A percentile compares a stretch with the other conserved stretches of the same genome.
Evolutionary conservation across 352 stramenopile genomes (phyloP).

Genomic region (Pythium phragmitis): DNA sequence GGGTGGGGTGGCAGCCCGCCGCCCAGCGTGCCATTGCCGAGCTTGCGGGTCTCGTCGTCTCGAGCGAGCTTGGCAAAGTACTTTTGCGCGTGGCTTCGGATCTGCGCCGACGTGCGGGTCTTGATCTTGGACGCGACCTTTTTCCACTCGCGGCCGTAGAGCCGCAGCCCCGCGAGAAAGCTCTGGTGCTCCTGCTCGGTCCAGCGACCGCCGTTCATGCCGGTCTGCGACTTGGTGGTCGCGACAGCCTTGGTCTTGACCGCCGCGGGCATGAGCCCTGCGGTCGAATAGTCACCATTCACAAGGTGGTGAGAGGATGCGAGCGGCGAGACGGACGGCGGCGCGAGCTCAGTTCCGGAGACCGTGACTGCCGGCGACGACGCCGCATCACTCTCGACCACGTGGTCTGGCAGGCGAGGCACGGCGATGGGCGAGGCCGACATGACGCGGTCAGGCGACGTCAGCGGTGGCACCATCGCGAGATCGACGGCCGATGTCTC

Average conservation of each 20-base stretch:
- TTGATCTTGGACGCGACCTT: slow-evolving; percentile 91
- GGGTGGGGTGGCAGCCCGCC: slow-evolving; percentile 3
- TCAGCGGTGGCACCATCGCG: neutral
- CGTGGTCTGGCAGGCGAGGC: slow-evolving; percentile 6
- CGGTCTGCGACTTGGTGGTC: slow-evolving; percentile 52
- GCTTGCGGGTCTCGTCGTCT: slow-evolving; percentile 67
- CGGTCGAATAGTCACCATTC: neutral
- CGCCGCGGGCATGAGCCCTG: neutral
- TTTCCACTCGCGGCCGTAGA: slow-evolving; percentile 98
- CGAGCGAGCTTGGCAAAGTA: slow-evolving; percentile 87
- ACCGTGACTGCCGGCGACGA: slow-evolving; percentile 18
- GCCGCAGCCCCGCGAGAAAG: slow-evolving; percentile 91
- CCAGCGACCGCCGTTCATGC: slow-evolving; percentile 93
- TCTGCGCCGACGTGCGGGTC: slow-evolving; percentile 84
- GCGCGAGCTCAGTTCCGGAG: neutral
- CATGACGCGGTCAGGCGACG: neutral
- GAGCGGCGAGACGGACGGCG: slow-evolving; percentile 20
- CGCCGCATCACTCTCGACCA: slow-evolving; percentile 7
- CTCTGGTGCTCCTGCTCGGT: slow-evolving; percentile 94
- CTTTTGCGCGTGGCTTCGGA: slow-evolving; percentile 84
- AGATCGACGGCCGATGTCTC: neutral
- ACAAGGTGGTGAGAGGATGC: neutral
- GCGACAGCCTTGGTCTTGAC: slow-evolving; percentile 29
- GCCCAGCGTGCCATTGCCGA: slow-evolving; percentile 27
- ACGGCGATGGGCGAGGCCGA: slow-evolving; percentile 17